Evolutionary conservation across 2,329 filamentous ascomycete species (phyloP).

Genomic region (Drechslerella dactyloides): DNA sequence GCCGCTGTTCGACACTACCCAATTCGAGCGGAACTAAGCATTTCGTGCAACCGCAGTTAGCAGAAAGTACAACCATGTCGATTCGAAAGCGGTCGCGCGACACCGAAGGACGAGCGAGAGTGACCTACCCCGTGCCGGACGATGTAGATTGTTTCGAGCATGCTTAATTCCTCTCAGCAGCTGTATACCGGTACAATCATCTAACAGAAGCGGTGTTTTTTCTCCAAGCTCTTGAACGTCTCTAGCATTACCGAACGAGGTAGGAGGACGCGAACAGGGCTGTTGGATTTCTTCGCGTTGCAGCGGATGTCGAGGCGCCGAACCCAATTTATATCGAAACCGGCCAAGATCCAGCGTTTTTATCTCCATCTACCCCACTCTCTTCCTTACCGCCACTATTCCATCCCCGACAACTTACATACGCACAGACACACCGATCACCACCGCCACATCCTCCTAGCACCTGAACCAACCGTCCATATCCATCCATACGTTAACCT

Average conservation of each 20-base stretch:
- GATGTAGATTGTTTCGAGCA: constrained; percentile 75
- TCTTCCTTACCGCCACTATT: not conserved
- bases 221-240: too few species aligned
- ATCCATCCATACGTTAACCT: not conserved
- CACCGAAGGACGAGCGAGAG: constrained; percentile 27
- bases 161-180: constrained; percentile 60
- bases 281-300: constrained; percentile 27
- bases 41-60: constrained; percentile 24
- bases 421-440: not conserved
- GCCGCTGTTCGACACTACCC: constrained; percentile 83
- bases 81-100: too few species aligned
- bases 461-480: not conserved
- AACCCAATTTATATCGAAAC: not conserved
- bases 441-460: not conserved
- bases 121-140: constrained; percentile 73
- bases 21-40: constrained; percentile 82
- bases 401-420: not conserved
- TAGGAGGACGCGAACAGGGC: not conserved
- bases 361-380: not conserved
- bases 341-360: not conserved
- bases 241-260: not conserved
- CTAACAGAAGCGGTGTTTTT: too few species aligned
- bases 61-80: too few species aligned
- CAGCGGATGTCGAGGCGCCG: constrained; percentile 4
- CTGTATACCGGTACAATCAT: not conserved